Evolutionary conservation across 192 early-diverging fungal species (phyloP), one percentile per base, ranked within the genome.

Genomic region (Paraglomus brasilianum): DNA sequence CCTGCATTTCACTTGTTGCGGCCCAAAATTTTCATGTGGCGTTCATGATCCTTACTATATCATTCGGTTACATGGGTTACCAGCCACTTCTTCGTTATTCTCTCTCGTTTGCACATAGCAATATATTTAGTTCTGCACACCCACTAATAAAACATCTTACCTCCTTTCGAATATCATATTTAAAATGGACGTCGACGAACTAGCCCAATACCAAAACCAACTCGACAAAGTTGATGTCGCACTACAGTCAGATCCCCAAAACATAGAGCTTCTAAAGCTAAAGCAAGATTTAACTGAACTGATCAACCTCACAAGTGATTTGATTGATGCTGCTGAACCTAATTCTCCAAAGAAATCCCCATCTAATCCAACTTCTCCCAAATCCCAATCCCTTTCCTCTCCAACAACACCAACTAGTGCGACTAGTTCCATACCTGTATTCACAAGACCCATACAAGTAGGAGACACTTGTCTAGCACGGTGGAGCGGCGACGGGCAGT

Each of bases 211-310:
- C 45, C 66, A 69, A 56, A 56, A 69, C 39, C 51, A 69, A 45
- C 41, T 69, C 15, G 66, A 69, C 36, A 50, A 69, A 56, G 66
- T 94, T 56, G 85, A 92, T 40, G 78, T 85, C 69, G 87, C 89
- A 6, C 78, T 94, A 36, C 56, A 60, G 57, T 82, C 77, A 58
- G 88, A 91, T 75, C 89, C 90, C 9, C 76, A 76, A 36, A 91
- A 92, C 79, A 67, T 72, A 52, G 90, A 91, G 66, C 80, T 93
- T 46, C 63, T 77, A 56, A 89, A 85, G 66, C 81, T 91, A 49
- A 80, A 82, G 57, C 71, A 63, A 55, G 88, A 91, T 76, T 74
- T 93, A 53, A 79, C 70, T 21, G 88, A 92, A 68, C 81, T 93
- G 36, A 90, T 93, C 61, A 70, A 80, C 19, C 78, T 92, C 51